Evolutionary conservation across 1,284 basidiomycete genomes (phyloP).

Genomic region (Omphalotus olearius): DNA sequence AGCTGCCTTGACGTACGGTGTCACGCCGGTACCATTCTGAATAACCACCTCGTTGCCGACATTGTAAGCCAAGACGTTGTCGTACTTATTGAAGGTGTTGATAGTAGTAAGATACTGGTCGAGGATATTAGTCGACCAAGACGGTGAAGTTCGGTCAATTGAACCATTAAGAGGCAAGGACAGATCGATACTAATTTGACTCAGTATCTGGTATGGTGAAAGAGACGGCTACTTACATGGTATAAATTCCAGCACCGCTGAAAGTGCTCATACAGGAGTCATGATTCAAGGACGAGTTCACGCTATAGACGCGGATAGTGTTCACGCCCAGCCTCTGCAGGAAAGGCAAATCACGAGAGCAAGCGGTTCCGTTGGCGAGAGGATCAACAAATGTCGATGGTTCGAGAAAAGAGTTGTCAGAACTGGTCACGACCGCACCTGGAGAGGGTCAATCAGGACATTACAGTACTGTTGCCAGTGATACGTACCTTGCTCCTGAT

Average conservation of each 20-base stretch:
- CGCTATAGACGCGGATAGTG: conserved; percentile 81
- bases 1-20: conserved; percentile 87
- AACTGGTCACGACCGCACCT: conserved; percentile 41
- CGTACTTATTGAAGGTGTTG: conserved; percentile 75
- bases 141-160: conserved; percentile 71
- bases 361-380: conserved; percentile 63
- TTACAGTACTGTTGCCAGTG: conserved; percentile 3
- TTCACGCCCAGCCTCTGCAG: conserved; percentile 70
- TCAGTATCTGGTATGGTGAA: too few relatives aligned
- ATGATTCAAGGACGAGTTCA: conserved; percentile 79
- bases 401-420: conserved; percentile 75
- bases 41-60: conserved; percentile 89
- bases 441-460: conserved; percentile 5
- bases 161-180: conserved; percentile 83
- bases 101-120: conserved; percentile 79
- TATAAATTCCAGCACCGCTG: conserved; percentile 80
- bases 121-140: conserved; percentile 83
- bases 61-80: conserved; percentile 82
- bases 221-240: conserved; percentile 59
- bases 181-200: conserved; percentile 70
- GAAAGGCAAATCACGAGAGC: conserved; percentile 76
- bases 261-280: conserved; percentile 82
- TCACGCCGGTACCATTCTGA: conserved; percentile 56
- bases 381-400: conserved; percentile 76
- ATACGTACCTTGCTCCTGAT: conserved; percentile 76